Conservation (phyloP, 75 land plant genomes). For the Pseudotsuga menziesii region DNA sequence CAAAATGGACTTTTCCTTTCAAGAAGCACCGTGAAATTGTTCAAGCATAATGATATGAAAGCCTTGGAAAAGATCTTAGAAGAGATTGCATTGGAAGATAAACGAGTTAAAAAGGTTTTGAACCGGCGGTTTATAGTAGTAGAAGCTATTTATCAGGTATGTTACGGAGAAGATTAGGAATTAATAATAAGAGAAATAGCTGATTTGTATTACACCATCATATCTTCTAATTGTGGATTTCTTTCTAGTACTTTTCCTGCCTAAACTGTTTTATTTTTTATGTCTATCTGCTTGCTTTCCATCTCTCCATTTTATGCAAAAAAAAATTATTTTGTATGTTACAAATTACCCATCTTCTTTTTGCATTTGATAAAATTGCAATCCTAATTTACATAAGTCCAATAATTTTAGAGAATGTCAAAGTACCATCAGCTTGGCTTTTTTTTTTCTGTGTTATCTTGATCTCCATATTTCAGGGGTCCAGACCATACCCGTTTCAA, state of each 20-base stretch:
- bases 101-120: slow-evolving; percentile 58
- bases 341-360: background rate
- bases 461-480: no score
- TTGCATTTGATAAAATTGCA: background rate
- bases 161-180: no score
- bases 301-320: background rate
- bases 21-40: slow-evolving; percentile 78
- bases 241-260: background rate
- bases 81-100: slow-evolving; percentile 53
- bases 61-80: slow-evolving; percentile 59
- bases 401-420: no score
- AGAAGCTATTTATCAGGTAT: slow-evolving; percentile 97
- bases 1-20: slow-evolving; percentile 95
- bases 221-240: slow-evolving; percentile 4
- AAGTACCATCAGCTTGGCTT: no score
- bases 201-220: background rate
- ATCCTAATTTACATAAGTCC: background rate
- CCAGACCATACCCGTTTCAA: no score
- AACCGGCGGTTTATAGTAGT: slow-evolving; percentile 90
- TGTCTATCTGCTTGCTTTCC: background rate
- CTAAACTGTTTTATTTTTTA: background rate
- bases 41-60: slow-evolving; percentile 95
- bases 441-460: no score
- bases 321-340: background rate
- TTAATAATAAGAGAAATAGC: background rate